These are phyloP conservation scores for Daldinia caldariorum DNA, from an alignment of 495 filamentous ascomycete species.

Conservation along the genomic window DNA sequence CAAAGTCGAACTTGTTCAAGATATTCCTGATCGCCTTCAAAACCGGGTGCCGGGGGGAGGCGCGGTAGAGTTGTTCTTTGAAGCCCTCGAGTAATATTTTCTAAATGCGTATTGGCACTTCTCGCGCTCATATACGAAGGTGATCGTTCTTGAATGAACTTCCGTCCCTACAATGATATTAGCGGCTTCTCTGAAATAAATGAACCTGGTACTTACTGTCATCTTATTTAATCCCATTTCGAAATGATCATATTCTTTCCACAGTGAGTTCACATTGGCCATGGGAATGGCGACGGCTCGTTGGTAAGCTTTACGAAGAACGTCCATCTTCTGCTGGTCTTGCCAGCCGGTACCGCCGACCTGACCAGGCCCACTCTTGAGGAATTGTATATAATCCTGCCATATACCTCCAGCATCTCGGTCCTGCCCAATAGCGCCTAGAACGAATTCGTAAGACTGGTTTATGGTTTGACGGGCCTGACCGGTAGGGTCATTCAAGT, in stretches of 20 bases:
- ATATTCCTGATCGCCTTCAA: slow-evolving; percentile 87
- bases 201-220: slow-evolving; percentile 63
- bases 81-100: slow-evolving; percentile 83
- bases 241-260: slow-evolving; percentile 98
- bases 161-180: slow-evolving; percentile 73
- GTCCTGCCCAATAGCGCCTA: slow-evolving; percentile 90
- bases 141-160: slow-evolving; percentile 90
- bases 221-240: slow-evolving; percentile 92
- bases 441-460: slow-evolving; percentile 87
- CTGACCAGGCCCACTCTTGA: slow-evolving; percentile 83
- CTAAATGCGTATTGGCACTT: slow-evolving; percentile 80
- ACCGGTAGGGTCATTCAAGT: slow-evolving; percentile 82
- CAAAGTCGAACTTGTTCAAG: slow-evolving; percentile 86
- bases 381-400: slow-evolving; percentile 91
- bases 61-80: slow-evolving; percentile 79
- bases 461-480: slow-evolving; percentile 77
- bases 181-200: slow-evolving; percentile 11
- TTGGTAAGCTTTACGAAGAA: slow-evolving; percentile 89
- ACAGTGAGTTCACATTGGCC: slow-evolving; percentile 78
- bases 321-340: slow-evolving; percentile 97
- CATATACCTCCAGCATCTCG: slow-evolving; percentile 91
- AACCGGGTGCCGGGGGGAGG: slow-evolving; percentile 84
- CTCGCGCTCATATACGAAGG: slow-evolving; percentile 93
- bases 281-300: slow-evolving; percentile 86
- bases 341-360: slow-evolving; percentile 90